phyloP scores from a whole-genome alignment of 2,329 filamentous ascomycete species.

The Venturia effusa region DNA sequence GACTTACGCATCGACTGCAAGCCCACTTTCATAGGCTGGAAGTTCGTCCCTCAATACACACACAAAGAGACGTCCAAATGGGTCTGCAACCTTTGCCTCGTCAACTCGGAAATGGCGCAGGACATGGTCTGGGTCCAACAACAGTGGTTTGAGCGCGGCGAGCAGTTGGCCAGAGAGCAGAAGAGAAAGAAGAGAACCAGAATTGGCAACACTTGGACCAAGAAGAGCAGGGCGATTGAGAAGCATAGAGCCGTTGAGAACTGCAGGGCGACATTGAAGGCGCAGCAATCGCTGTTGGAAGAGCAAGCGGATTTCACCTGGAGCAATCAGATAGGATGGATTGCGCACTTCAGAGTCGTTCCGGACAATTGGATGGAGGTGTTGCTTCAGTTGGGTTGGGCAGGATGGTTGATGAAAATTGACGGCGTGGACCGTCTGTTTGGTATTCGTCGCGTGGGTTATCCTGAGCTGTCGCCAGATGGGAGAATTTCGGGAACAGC shows the following conservation, averaged over 20 bases:
- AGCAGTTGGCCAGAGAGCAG: neutral
- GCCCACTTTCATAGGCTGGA: neutral
- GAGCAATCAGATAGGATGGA: neutral
- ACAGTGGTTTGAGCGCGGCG: neutral
- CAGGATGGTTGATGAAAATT: neutral
- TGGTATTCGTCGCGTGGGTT: neutral
- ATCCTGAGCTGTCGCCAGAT: neutral
- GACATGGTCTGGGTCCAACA: neutral
- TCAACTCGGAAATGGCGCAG: neutral
- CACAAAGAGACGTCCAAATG: neutral
- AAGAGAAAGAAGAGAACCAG: neutral
- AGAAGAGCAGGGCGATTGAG: neutral
- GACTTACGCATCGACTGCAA: neutral
- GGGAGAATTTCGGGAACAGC: neutral
- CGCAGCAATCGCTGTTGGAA: neutral
- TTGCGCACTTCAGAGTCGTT: neutral
- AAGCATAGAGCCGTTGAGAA: neutral
- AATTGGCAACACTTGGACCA: neutral
- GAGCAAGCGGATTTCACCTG: neutral
- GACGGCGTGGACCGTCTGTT: neutral
- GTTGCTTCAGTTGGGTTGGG: neutral
- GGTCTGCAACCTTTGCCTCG: neutral
- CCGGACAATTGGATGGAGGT: neutral
- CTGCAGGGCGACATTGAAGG: neutral
- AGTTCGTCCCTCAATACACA: neutral